Evolutionary conservation across 805 yeast species (phyloP), one percentile per base, ranked within the genome.

Genomic region (Alloascoidea africana): DNA sequence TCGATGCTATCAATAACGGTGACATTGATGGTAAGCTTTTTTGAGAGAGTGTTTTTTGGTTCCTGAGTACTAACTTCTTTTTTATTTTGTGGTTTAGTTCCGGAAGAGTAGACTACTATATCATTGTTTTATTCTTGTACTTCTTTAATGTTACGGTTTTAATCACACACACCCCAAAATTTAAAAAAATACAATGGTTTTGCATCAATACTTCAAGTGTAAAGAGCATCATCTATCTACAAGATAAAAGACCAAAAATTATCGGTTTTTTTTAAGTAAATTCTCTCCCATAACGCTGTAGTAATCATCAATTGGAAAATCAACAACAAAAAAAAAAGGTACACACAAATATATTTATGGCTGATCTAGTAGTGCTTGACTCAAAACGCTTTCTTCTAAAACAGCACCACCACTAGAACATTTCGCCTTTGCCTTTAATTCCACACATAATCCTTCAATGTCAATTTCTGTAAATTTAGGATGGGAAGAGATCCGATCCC

Each of bases 1-100:
- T 91, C 61, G 98, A 87, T 56, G 96, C 89, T 66, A 91, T 91
- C 67, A 77, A 89, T 74, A 89, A 80, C 68, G 98, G 98, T 70
- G 96, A 86, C 70, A 79, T 91, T 63, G 97, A 89, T 66, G 67
- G 60, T 55, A 52, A 33, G 42, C 42, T 40, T 39, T 41, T 36
- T 27, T n/a, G n/a, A n/a, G n/a, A n/a, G n/a, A n/a, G 19, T 16
- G 6, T 35, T 27, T n/a, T 27, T 3, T 44, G 34, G 38, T 32
- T 23, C 33, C 11, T 37, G 3, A 19, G 2, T 32, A 4, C 18
- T 4, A 15, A 17, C 18, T 13, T 14, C 23, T 11, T 17, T 37
- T 33, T 39, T 39, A 34, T 27, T 39, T 23, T 36, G 37, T n/a
- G n/a, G 14, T 34, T 32, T 44, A 44, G 38, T 38, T 39, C 38